phyloP scores from a whole-genome alignment of 768 basidiomycete species.

The Collybia sordida region DNA sequence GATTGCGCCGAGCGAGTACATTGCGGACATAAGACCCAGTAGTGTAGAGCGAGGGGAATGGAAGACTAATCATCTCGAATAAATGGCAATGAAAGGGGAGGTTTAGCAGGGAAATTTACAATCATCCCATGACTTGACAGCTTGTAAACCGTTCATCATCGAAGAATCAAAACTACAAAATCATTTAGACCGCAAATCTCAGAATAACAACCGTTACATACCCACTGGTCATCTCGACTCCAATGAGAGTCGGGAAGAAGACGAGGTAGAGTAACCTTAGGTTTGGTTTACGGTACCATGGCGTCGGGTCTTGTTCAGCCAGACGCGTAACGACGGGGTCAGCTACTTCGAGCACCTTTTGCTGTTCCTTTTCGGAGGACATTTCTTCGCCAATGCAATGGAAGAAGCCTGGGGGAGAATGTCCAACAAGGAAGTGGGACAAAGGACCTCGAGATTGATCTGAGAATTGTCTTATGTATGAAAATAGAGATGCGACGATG shows the following conservation, averaged over 20 bases:
- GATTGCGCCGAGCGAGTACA: conserved; percentile 63
- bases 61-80: conserved; percentile 38
- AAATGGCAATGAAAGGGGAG: background rate
- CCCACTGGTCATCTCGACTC: conserved; percentile 65
- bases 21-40: conserved; percentile 55
- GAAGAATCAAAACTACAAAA: conserved; percentile 51
- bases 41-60: conserved; percentile 51
- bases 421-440: background rate
- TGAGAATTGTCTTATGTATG: too few relatives aligned
- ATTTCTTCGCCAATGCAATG: background rate
- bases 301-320: conserved; percentile 48
- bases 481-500: too few relatives aligned
- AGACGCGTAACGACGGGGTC: conserved; percentile 39
- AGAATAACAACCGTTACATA: conserved; percentile 20
- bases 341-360: conserved; percentile 9
- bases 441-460: background rate
- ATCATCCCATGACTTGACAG: conserved; percentile 53
- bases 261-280: conserved; percentile 54
- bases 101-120: conserved; percentile 29
- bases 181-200: background rate
- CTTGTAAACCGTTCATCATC: conserved; percentile 64
- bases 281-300: conserved; percentile 66
- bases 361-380: conserved; percentile 6
- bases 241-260: conserved; percentile 59
- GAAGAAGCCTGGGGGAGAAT: background rate